A percentile compares a stretch with the other conserved stretches of the same genome.
These are phyloP conservation scores for Russula sp. DNA, from an alignment of 768 basidiomycete species.

Conservation along the genomic window DNA sequence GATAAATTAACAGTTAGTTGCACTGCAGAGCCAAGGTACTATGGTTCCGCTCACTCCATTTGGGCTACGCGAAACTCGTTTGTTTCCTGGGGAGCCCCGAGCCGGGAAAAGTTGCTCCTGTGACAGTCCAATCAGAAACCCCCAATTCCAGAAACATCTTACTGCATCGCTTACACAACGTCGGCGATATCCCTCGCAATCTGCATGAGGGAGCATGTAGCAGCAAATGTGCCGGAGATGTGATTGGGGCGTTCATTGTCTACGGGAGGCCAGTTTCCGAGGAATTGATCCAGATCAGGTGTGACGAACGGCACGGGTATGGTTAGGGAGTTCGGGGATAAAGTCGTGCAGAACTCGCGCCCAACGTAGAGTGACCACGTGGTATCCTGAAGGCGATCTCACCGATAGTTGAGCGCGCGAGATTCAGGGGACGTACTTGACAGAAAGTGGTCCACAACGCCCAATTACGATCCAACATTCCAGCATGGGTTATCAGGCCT, in stretches of 20 bases:
- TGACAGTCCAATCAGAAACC: background rate
- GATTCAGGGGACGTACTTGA: slow-evolving; percentile 35
- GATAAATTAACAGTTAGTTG: background rate
- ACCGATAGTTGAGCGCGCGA: background rate
- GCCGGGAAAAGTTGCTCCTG: slow-evolving; percentile 23
- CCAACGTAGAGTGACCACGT: slow-evolving; percentile 66
- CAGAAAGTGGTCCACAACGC: slow-evolving; percentile 53
- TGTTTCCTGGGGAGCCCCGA: slow-evolving; percentile 11
- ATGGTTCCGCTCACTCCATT: slow-evolving; percentile 19
- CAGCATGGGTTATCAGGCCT: slow-evolving; percentile 45
- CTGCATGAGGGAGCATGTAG: slow-evolving; percentile 22
- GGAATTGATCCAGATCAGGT: slow-evolving; percentile 43
- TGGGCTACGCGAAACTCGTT: slow-evolving; percentile 22
- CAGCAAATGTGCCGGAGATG: slow-evolving; percentile 21
- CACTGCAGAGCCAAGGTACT: background rate
- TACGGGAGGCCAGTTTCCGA: slow-evolving; percentile 40
- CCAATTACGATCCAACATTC: slow-evolving; percentile 55
- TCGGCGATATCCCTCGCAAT: slow-evolving; percentile 22
- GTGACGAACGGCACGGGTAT: slow-evolving; percentile 47
- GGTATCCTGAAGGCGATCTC: slow-evolving; percentile 39
- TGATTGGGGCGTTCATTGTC: slow-evolving; percentile 23
- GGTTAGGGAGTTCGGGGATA: slow-evolving; percentile 33
- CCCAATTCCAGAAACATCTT: background rate
- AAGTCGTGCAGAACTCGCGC: slow-evolving; percentile 47
- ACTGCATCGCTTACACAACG: slow-evolving; percentile 14